Base-by-base conservation (phyloP, 2,329 filamentous ascomycete species). In the Aspergillus glaucus region DNA sequence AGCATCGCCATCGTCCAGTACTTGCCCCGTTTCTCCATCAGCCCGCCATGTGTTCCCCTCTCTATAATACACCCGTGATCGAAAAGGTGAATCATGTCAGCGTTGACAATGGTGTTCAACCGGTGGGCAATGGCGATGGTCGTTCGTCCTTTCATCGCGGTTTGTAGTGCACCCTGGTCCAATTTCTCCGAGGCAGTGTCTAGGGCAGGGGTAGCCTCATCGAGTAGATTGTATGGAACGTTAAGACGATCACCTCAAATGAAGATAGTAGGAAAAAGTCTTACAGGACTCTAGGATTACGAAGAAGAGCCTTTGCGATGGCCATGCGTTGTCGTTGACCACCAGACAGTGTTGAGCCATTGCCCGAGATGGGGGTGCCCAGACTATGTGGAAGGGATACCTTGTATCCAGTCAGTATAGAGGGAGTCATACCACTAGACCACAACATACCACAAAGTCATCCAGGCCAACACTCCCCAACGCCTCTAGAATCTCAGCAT, bases 11-110 rank as follows among this genome's bases (percentile, higher is more conserved):
- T 79, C 47, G 82, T 83, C 66, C 79, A 86, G 67, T 94, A 95
- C 12, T 87, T 82, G n/a, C 79, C 81, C 55, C 78, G 69, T 53
- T 67, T 75, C 55, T 80, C 78, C 4, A 94, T 72, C 12, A 95
- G 77, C 4, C 84, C 76, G 43, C 87, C 79, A 63, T 94, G 89
- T 0, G 79, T 88, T 37, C 89, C 89, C 65, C 91, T 86, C 67
- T 95, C 89, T 9, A 93, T 75, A 49, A 95, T 89, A 7, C 76
- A 72, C 7, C 89, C 89, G 49, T 80, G 69, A 1, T 79, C 75
- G 86, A 95, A 92, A 50, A 94, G 88, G 12, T 94, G 85, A 55
- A 95, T 95, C 58, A 90, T 90, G 67, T 95, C 85, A 1, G 89
- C 89, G 58, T 89, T 83, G 66, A 81, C 86, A 70, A 95, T 91